Evolutionary conservation across 208 protist genomes (phyloP).

Genomic region (Phytomonas francai): DNA sequence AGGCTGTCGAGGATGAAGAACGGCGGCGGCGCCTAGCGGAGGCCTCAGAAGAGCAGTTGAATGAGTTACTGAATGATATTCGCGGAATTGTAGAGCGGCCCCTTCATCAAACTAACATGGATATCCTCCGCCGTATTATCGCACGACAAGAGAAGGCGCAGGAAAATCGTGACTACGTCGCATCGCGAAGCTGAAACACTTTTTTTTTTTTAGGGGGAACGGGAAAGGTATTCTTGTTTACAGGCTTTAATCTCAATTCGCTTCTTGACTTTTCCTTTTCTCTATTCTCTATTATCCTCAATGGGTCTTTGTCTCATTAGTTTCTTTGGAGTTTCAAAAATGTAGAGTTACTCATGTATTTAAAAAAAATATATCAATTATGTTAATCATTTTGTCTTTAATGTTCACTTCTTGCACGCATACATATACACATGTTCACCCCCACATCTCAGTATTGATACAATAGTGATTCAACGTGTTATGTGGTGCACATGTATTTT

Average conservation of each 20-base stretch:
- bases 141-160: conserved; percentile 45
- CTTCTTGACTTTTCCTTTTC: conserved; percentile 6
- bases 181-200: conserved; percentile 8
- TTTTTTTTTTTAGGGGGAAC: too few relatives aligned
- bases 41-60: conserved; percentile 40
- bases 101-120: conserved; percentile 76
- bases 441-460: background rate
- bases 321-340: background rate
- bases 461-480: background rate
- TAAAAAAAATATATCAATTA: background rate
- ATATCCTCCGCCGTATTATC: conserved; percentile 45
- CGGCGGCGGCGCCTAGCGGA: conserved; percentile 22
- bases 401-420: background rate
- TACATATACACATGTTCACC: background rate
- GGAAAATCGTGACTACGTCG: conserved; percentile 29
- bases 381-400: conserved; percentile 3
- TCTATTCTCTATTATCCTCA: conserved; percentile 3
- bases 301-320: background rate
- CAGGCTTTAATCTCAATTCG: background rate
- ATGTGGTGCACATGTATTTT: background rate
- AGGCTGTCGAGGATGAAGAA: conserved; percentile 23
- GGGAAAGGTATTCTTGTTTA: background rate
- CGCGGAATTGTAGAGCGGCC: conserved; percentile 43
- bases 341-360: background rate
- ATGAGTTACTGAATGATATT: conserved; percentile 56